Conservation (phyloP, 805 yeast species). For the Saccharomycopsis synnaedendra region DNA sequence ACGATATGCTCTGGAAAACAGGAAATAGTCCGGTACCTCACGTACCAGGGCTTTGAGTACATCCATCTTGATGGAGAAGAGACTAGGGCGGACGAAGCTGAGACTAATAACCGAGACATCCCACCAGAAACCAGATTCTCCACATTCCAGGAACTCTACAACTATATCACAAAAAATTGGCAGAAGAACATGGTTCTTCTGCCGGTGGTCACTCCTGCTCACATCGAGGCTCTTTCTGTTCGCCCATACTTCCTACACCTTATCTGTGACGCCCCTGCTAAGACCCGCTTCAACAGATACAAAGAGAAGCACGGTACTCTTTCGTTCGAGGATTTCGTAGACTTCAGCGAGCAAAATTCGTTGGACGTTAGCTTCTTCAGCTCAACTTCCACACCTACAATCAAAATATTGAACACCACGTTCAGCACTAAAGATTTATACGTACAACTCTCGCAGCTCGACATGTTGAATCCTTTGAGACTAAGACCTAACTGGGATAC, state of each 20-base stretch:
- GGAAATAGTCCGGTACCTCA: constrained; percentile 48
- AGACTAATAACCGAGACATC: constrained; percentile 5
- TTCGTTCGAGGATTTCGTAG: constrained; percentile 26
- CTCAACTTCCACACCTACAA: constrained; percentile 35
- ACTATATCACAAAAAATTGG: constrained; percentile 61
- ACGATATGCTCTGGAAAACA: constrained; percentile 56
- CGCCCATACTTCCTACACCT: constrained; percentile 81
- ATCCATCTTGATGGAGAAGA: constrained; percentile 21
- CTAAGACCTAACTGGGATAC: constrained; percentile 93
- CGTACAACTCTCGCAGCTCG: constrained; percentile 27
- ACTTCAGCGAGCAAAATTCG: constrained; percentile 22
- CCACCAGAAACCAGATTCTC: constrained; percentile 26
- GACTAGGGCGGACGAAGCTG: constrained; percentile 13
- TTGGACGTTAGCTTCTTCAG: constrained; percentile 16
- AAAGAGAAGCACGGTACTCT: constrained; percentile 5
- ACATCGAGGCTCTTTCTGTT: constrained; percentile 35
- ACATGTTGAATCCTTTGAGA: constrained; percentile 41
- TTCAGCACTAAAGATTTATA: constrained; percentile 27
- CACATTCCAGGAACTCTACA: constrained; percentile 34
- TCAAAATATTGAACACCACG: constrained; percentile 45
- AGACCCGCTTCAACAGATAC: constrained; percentile 26
- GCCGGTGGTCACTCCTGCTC: constrained; percentile 33
- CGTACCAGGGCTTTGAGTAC: constrained; percentile 38
- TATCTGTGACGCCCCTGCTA: constrained; percentile 62
- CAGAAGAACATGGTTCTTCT: constrained; percentile 39